Conservation (phyloP, 352 stramenopile species). For the Globisporangium carolinianum region DNA sequence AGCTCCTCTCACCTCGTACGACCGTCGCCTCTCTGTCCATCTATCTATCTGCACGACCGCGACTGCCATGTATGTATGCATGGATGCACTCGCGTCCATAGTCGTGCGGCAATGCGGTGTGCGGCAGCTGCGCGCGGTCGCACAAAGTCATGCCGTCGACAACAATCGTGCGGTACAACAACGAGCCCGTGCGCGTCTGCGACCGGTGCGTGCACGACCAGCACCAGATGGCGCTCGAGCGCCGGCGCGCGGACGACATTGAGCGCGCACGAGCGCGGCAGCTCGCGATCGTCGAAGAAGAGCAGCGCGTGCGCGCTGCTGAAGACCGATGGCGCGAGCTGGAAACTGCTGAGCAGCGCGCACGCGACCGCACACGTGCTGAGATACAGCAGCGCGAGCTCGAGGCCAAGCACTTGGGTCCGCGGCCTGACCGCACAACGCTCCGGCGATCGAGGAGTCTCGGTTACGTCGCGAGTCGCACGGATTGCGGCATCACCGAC, state of each 20-base stretch:
- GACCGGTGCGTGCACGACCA: conserved; percentile 73
- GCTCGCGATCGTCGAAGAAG: conserved; percentile 58
- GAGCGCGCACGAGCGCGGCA: conserved; percentile 67
- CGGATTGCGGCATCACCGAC: conserved; percentile 6
- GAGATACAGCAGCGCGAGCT: conserved; percentile 38
- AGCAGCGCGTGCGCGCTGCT: conserved; percentile 46
- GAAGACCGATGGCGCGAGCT: conserved; percentile 46
- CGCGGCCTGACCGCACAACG: conserved; percentile 35
- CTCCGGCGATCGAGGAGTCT: conserved; percentile 39
- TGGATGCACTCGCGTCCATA: conserved; percentile 11
- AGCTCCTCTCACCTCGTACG: too few species aligned
- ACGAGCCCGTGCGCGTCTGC: conserved; percentile 77
- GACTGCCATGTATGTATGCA: conserved; percentile 8
- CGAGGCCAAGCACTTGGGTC: conserved; percentile 53
- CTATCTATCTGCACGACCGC: background rate
- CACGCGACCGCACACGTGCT: conserved; percentile 26
- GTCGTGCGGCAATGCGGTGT: conserved; percentile 77
- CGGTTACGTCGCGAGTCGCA: conserved; percentile 1
- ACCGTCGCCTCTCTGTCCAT: background rate
- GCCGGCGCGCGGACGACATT: conserved; percentile 57
- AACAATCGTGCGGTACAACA: conserved; percentile 64
- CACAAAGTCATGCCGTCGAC: conserved; percentile 69
- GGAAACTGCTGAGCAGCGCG: conserved; percentile 34
- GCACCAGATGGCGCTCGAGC: conserved; percentile 67
- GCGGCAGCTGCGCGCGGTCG: conserved; percentile 59